These are phyloP conservation scores for Tolypocladium tropicale DNA, from an alignment of 2,329 filamentous ascomycete genomes.

Conservation along the genomic window DNA sequence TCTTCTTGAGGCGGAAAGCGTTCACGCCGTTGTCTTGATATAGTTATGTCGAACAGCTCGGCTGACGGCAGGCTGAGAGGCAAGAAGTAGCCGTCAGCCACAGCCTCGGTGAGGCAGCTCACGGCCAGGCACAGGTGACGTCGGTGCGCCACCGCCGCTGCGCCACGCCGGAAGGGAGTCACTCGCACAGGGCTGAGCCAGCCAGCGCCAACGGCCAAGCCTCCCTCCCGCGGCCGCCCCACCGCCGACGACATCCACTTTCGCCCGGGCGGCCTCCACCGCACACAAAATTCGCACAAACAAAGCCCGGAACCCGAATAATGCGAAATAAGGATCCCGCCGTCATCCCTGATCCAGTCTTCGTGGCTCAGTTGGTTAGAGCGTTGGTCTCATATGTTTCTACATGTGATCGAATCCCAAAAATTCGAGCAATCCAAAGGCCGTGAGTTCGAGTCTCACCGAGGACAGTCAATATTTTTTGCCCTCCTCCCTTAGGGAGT, in stretches of 20 bases:
- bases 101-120: neutral
- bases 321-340: neutral
- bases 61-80: no score
- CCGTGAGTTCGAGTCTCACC: slow-evolving; percentile 40
- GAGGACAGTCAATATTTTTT: slow-evolving; percentile 24
- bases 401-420: slow-evolving; percentile 16
- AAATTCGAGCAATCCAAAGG: slow-evolving; percentile 26
- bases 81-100: no score
- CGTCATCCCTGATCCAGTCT: neutral
- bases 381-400: neutral
- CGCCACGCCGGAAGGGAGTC: neutral
- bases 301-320: neutral
- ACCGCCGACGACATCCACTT: neutral
- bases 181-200: neutral
- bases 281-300: neutral
- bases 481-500: no score
- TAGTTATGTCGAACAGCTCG: no score
- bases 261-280: neutral
- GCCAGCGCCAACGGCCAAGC: no score
- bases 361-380: neutral
- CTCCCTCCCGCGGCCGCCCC: no score
- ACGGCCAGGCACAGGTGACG: neutral
- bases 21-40: no score
- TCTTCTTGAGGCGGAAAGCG: no score
- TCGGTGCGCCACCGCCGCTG: neutral